Evolutionary conservation across 208 protist genomes (phyloP).

Genomic region (Trichomonas tenax): DNA sequence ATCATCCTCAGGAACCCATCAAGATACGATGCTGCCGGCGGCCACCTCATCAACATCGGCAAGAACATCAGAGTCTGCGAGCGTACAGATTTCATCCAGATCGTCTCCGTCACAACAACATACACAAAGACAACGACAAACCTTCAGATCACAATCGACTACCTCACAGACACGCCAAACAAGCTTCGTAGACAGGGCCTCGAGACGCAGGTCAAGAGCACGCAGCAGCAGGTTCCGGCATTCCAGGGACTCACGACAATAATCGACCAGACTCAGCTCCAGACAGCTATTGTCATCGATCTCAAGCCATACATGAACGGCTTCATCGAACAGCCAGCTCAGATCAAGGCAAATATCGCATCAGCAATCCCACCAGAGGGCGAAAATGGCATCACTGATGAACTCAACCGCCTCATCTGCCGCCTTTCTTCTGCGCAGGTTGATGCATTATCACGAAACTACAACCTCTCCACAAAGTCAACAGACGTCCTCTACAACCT

Average conservation of each 20-base stretch:
- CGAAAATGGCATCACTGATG: neutral
- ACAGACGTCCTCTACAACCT: neutral
- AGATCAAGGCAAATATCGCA: neutral
- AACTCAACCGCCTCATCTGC: neutral
- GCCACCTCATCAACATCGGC: neutral
- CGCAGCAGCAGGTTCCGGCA: neutral
- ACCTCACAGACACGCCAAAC: neutral
- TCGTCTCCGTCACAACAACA: neutral
- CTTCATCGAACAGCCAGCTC: neutral
- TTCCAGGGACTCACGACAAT: neutral
- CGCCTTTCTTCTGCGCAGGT: neutral
- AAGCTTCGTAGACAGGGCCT: neutral
- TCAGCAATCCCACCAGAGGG: neutral
- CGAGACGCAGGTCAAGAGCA: neutral
- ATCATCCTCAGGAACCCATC: neutral
- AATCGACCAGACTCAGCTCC: neutral
- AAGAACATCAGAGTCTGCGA: neutral
- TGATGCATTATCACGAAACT: neutral
- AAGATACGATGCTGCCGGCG: neutral
- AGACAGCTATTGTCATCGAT: neutral
- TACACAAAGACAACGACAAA: neutral
- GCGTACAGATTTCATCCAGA: neutral
- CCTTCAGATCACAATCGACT: neutral
- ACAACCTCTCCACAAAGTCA: neutral
- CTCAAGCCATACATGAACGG: neutral